These are phyloP conservation scores for Stemphylium beticola DNA, from an alignment of 2,329 filamentous ascomycete genomes.

Conservation along the genomic window DNA sequence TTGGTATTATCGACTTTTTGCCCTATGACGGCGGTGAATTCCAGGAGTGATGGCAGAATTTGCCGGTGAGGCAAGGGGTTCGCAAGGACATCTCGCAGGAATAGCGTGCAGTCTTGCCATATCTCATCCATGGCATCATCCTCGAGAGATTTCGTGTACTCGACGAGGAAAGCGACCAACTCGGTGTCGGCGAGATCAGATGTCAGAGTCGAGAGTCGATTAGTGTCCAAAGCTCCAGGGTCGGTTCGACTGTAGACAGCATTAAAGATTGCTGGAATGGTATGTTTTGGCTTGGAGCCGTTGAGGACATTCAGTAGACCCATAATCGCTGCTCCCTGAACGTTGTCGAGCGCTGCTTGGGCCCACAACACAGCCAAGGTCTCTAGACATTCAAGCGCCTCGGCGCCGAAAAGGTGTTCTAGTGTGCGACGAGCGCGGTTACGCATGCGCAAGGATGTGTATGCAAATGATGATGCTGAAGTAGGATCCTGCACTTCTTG, in stretches of 20 bases:
- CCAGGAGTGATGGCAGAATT: conserved; percentile 81
- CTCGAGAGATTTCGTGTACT: conserved; percentile 87
- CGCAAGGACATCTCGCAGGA: conserved; percentile 84
- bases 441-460: conserved; percentile 88
- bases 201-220: conserved; percentile 85
- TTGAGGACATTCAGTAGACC: conserved; percentile 89
- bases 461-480: conserved; percentile 82
- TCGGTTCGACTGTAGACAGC: conserved; percentile 95
- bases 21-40: conserved; percentile 87
- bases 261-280: conserved; percentile 93
- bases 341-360: conserved; percentile 56
- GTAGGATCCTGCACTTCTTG: conserved; percentile 64
- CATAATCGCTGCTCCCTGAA: conserved; percentile 71
- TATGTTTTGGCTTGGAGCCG: conserved; percentile 86
- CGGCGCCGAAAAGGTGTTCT: conserved; percentile 90
- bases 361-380: conserved; percentile 87
- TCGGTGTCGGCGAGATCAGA: conserved; percentile 83
- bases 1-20: conserved; percentile 98
- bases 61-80: conserved; percentile 96
- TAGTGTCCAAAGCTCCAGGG: conserved; percentile 75
- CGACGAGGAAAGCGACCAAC: conserved; percentile 84
- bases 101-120: conserved; percentile 91
- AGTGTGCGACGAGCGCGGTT: conserved; percentile 86
- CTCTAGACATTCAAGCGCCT: conserved; percentile 91
- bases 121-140: conserved; percentile 99